phyloP scores from a whole-genome alignment of 176 grass and related monocot species.

The Elymus sibiricus region DNA sequence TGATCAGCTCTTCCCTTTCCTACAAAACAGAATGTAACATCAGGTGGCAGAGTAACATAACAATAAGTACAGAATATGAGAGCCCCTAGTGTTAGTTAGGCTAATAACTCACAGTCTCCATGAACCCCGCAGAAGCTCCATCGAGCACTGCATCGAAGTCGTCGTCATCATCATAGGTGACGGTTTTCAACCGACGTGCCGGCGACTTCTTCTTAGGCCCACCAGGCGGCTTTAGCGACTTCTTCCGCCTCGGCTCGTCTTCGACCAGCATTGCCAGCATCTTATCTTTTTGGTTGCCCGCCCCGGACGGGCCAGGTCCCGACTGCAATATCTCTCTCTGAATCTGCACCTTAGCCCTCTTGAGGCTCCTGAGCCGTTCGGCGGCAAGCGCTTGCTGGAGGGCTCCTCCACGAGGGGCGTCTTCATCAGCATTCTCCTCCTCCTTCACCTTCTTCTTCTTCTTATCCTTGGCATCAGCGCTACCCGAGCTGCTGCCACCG shows the following conservation, averaged over 20 bases:
- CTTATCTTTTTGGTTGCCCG: constrained; percentile 18
- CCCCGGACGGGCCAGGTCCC: constrained; percentile 7
- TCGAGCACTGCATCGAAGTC: constrained; percentile 82
- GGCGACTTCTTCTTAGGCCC: constrained; percentile 30
- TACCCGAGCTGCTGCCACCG: constrained; percentile 15
- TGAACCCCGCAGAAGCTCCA: constrained; percentile 74
- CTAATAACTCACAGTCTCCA: constrained; percentile 72
- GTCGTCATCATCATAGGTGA: constrained; percentile 62
- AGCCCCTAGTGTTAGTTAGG: not conserved
- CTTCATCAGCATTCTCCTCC: constrained; percentile 1
- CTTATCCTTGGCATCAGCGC: not conserved
- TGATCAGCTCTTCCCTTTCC: constrained; percentile 84
- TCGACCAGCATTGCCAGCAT: constrained; percentile 64
- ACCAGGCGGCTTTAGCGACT: constrained; percentile 18
- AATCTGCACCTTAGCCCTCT: constrained; percentile 79
- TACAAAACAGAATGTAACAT: constrained; percentile 33
- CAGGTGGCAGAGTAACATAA: not conserved
- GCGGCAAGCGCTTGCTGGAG: constrained; percentile 75
- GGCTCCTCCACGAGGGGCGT: constrained; percentile 19
- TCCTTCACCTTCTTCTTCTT: not conserved
- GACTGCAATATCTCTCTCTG: constrained; percentile 53
- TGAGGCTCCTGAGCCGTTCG: constrained; percentile 81
- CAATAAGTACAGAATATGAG: not conserved
- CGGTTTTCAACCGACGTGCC: constrained; percentile 41
- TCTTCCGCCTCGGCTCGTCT: constrained; percentile 49